These are phyloP conservation scores for Hypoxylon fuscum DNA, from an alignment of 495 filamentous ascomycete genomes.

Conservation along the genomic window DNA sequence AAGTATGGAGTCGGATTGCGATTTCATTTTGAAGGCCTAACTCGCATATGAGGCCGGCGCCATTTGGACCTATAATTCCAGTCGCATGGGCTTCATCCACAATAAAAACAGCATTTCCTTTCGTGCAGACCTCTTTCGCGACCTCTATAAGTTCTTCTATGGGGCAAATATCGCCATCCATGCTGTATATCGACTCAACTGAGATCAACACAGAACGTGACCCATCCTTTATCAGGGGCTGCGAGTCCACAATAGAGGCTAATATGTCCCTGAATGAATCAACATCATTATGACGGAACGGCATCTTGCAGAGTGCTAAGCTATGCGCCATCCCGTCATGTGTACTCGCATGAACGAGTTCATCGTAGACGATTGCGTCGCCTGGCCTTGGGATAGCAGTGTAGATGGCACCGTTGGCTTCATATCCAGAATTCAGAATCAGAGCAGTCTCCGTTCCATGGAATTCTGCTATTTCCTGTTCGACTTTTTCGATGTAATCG, in stretches of 20 bases:
- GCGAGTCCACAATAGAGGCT: constrained; percentile 40
- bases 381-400: constrained; percentile 66
- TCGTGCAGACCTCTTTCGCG: constrained; percentile 60
- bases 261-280: constrained; percentile 56
- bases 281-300: constrained; percentile 66
- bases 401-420: constrained; percentile 68
- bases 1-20: constrained; percentile 61
- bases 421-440: constrained; percentile 68
- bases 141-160: constrained; percentile 62
- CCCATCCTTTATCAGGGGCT: constrained; percentile 46
- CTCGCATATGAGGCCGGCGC: constrained; percentile 65
- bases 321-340: constrained; percentile 70
- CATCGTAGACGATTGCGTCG: constrained; percentile 70
- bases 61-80: constrained; percentile 64
- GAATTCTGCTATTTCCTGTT: constrained; percentile 67
- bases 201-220: constrained; percentile 57
- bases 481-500: constrained; percentile 63
- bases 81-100: constrained; percentile 74
- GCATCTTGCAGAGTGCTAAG: constrained; percentile 53
- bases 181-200: constrained; percentile 72
- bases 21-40: constrained; percentile 66
- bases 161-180: constrained; percentile 73
- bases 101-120: constrained; percentile 64
- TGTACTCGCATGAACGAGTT: constrained; percentile 71
- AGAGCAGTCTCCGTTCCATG: constrained; percentile 63